Conservation (phyloP, 768 basidiomycete genomes). For the Macrolepiota dolichaula region DNA sequence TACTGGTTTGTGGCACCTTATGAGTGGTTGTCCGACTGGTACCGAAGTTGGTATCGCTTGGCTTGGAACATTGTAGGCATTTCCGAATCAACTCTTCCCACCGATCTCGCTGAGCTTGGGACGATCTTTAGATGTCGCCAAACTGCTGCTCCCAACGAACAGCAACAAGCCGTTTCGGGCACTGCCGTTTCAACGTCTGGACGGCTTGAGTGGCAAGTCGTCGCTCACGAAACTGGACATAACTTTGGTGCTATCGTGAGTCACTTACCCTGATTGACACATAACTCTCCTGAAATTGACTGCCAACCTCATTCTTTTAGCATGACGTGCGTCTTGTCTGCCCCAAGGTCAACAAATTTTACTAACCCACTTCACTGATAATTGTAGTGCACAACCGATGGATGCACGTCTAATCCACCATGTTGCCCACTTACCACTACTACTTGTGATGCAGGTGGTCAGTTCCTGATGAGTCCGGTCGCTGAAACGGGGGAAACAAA, state of each 20-base stretch:
- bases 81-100: neutral
- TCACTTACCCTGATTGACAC: slow-evolving; percentile 16
- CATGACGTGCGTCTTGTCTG: slow-evolving; percentile 45
- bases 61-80: slow-evolving; percentile 69
- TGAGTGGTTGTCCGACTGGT: slow-evolving; percentile 82
- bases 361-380: neutral
- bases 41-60: slow-evolving; percentile 85
- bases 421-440: slow-evolving; percentile 70
- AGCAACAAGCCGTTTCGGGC: slow-evolving; percentile 61
- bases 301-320: slow-evolving; percentile 25
- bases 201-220: slow-evolving; percentile 77
- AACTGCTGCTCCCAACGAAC: slow-evolving; percentile 36
- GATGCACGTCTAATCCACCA: slow-evolving; percentile 49
- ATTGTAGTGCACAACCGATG: slow-evolving; percentile 51
- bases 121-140: slow-evolving; percentile 49
- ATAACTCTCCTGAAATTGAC: neutral
- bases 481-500: slow-evolving; percentile 55
- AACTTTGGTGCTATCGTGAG: slow-evolving; percentile 88
- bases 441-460: slow-evolving; percentile 60
- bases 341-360: neutral
- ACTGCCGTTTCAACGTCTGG: slow-evolving; percentile 80
- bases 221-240: slow-evolving; percentile 81
- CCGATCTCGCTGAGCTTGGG: neutral
- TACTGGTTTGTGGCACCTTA: slow-evolving; percentile 83
- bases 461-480: slow-evolving; percentile 87